These are phyloP conservation scores for Yarrowia sp. DNA, from an alignment of 805 yeast species.

Conservation along the genomic window DNA sequence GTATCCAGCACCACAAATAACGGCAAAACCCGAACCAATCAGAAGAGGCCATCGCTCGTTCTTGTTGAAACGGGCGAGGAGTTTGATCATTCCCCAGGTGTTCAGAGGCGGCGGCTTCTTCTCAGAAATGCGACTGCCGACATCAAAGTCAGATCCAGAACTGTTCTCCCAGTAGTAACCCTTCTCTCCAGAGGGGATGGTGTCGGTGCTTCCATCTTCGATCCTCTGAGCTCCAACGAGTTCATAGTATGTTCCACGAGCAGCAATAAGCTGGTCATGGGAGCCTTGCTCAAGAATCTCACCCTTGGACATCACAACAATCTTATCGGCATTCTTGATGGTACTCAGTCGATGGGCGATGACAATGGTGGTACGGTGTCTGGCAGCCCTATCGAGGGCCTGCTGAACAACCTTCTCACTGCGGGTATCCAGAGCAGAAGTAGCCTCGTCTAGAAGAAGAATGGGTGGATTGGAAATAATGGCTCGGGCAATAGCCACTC, in stretches of 20 bases:
- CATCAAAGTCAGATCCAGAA: background rate
- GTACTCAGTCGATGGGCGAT: constrained; percentile 60
- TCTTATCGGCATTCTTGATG: constrained; percentile 53
- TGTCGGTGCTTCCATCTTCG: background rate
- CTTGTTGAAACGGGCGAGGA: constrained; percentile 34
- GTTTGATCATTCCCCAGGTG: constrained; percentile 26
- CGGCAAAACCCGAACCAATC: constrained; percentile 36
- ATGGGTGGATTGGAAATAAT: constrained; percentile 60
- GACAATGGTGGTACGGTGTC: constrained; percentile 49
- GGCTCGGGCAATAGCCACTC: constrained; percentile 70
- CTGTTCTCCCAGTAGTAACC: background rate
- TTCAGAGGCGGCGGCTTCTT: background rate
- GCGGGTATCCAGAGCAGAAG: constrained; percentile 55
- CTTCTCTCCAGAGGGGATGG: background rate
- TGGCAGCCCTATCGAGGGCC: constrained; percentile 41
- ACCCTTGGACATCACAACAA: constrained; percentile 52
- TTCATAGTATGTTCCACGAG: constrained; percentile 35
- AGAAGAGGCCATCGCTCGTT: constrained; percentile 34
- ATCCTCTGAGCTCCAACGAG: constrained; percentile 42
- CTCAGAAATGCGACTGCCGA: background rate
- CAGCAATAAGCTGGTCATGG: constrained; percentile 40
- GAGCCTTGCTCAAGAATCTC: constrained; percentile 50
- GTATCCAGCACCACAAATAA: constrained; percentile 41
- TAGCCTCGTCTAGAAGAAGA: constrained; percentile 61
- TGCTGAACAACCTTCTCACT: constrained; percentile 45